Conservation (phyloP, 495 filamentous ascomycete species). For the Pyrenopolyporus hunteri region DNA sequence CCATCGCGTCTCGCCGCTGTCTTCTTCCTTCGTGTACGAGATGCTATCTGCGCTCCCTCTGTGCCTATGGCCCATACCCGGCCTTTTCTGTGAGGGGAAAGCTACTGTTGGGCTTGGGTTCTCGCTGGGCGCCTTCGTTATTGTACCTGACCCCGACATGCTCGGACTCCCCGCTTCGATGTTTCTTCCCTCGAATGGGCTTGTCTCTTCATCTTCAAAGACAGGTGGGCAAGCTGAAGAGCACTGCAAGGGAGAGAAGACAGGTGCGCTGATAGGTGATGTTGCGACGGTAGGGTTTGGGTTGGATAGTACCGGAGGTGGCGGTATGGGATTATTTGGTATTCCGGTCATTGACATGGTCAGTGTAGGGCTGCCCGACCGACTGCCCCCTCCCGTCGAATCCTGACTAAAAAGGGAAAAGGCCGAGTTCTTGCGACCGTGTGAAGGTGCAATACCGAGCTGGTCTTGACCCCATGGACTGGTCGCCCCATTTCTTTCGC, state of each 20-base stretch:
- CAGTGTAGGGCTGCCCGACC: slow-evolving; percentile 48
- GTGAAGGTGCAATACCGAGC: slow-evolving; percentile 27
- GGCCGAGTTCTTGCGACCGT: slow-evolving; percentile 48
- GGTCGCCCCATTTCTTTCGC: slow-evolving; percentile 46
- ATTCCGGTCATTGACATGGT: slow-evolving; percentile 41
- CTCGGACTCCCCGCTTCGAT: neutral
- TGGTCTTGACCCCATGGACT: slow-evolving; percentile 39
- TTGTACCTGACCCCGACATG: slow-evolving; percentile 19
- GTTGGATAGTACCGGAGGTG: slow-evolving; percentile 30
- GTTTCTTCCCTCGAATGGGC: slow-evolving; percentile 18
- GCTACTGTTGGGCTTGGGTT: slow-evolving; percentile 24
- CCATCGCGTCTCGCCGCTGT: slow-evolving; percentile 58
- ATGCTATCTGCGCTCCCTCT: slow-evolving; percentile 62
- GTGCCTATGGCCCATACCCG: slow-evolving; percentile 51
- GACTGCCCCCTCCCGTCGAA: slow-evolving; percentile 47
- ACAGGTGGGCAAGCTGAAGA: slow-evolving; percentile 46
- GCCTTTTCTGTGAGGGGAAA: slow-evolving; percentile 31
- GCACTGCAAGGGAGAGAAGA: slow-evolving; percentile 37
- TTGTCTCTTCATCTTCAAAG: slow-evolving; percentile 46
- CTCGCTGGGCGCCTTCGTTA: slow-evolving; percentile 19
- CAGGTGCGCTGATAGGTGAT: slow-evolving; percentile 21
- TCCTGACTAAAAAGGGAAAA: slow-evolving; percentile 49
- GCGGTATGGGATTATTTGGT: slow-evolving; percentile 31
- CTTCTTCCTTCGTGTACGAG: slow-evolving; percentile 60
- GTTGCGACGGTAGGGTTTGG: slow-evolving; percentile 18